These are phyloP conservation scores for Suillus discolor DNA, from an alignment of 768 basidiomycete species.

Conservation along the genomic window DNA sequence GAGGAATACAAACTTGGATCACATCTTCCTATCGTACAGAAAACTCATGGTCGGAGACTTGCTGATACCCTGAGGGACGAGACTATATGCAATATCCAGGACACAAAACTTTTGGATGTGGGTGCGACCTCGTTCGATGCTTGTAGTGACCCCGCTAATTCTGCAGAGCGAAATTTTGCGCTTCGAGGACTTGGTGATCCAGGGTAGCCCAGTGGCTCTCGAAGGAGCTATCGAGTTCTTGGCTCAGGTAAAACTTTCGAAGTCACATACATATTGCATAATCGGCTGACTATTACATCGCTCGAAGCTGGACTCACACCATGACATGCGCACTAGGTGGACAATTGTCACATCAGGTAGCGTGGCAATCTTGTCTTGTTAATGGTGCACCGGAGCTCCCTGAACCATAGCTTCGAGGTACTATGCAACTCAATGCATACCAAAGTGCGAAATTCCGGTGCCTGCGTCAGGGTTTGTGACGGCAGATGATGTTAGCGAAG, in stretches of 20 bases:
- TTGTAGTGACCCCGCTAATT: neutral
- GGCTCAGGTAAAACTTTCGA: constrained; percentile 42
- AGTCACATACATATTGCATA: neutral
- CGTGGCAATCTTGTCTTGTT: constrained; percentile 1
- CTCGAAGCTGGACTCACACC: constrained; percentile 20
- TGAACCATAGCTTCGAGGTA: constrained; percentile 62
- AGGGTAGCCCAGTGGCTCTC: constrained; percentile 56
- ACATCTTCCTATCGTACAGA: constrained; percentile 51
- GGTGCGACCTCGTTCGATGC: constrained; percentile 27
- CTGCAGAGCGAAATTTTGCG: constrained; percentile 66
- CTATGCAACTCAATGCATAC: constrained; percentile 69
- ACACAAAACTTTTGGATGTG: constrained; percentile 60
- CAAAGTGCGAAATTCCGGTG: constrained; percentile 59
- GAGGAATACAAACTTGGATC: constrained; percentile 59
- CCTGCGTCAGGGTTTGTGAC: constrained; percentile 70
- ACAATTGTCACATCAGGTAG: constrained; percentile 83
- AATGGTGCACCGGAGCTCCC: neutral
- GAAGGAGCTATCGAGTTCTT: constrained; percentile 67
- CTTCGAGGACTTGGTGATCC: constrained; percentile 77
- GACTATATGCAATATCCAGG: constrained; percentile 52
- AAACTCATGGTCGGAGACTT: constrained; percentile 76
- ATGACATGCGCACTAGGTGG: constrained; percentile 47
- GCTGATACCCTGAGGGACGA: constrained; percentile 73
- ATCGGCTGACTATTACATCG: neutral
- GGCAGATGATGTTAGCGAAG: constrained; percentile 56